Percentiles rank a stretch among this genome's conserved stretches.
Evolutionary conservation across 78 protist genomes (phyloP).

Genomic region (Dictyostelium purpureum): DNA sequence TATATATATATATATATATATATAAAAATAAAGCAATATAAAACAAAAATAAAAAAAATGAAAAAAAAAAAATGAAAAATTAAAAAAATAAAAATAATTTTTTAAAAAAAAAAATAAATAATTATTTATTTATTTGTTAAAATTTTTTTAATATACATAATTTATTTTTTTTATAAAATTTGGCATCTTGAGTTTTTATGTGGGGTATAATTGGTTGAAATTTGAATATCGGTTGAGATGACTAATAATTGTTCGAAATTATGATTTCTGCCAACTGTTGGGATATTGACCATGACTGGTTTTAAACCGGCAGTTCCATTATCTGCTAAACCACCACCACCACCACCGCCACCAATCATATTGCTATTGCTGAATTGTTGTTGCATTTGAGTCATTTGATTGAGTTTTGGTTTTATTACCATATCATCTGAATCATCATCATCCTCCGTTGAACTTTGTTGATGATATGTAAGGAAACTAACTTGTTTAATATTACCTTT

Average conservation of each 20-base stretch:
- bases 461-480: background rate
- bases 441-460: background rate
- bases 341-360: background rate
- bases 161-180: background rate
- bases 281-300: conserved; percentile 52
- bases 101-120: too few relatives aligned
- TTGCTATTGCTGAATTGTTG: background rate
- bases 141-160: too few relatives aligned
- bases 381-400: background rate
- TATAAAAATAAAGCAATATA: too few relatives aligned
- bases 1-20: too few relatives aligned
- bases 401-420: background rate
- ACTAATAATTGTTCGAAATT: conserved; percentile 27
- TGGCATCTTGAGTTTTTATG: background rate
- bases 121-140: too few relatives aligned
- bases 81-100: too few relatives aligned
- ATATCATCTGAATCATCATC: background rate
- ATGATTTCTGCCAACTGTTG: background rate
- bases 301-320: conserved; percentile 35
- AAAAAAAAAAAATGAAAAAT: too few relatives aligned
- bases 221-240: background rate
- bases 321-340: background rate
- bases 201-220: background rate
- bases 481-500: conserved; percentile 49
- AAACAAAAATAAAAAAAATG: too few relatives aligned